These are phyloP conservation scores for Lanmaoa pseudosensibilis DNA, from an alignment of 768 basidiomycete genomes.

Conservation along the genomic window DNA sequence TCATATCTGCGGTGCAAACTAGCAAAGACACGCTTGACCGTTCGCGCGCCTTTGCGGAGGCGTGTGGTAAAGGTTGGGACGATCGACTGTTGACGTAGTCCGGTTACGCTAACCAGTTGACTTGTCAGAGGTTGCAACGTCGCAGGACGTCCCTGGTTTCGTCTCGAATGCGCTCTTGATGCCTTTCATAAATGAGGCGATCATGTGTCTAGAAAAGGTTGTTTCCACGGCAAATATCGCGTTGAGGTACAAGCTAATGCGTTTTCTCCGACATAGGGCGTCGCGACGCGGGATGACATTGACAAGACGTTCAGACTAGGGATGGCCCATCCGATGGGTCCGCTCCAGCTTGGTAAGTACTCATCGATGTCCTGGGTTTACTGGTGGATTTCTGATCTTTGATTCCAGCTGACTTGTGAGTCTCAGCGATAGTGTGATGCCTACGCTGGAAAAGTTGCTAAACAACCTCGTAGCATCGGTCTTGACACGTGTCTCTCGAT, in stretches of 20 bases:
- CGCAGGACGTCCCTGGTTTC: constrained; percentile 91
- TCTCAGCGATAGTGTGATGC: background rate
- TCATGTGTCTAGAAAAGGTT: constrained; percentile 91
- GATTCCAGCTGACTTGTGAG: constrained; percentile 34
- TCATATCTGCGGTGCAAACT: constrained; percentile 93
- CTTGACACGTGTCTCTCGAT: constrained; percentile 95
- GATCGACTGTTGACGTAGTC: background rate
- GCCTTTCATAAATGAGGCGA: constrained; percentile 98
- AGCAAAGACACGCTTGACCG: constrained; percentile 71
- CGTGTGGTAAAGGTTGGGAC: constrained; percentile 80
- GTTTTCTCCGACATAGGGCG: constrained; percentile 52
- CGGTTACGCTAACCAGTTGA: background rate
- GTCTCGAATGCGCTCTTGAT: constrained; percentile 94
- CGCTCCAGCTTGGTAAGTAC: constrained; percentile 72
- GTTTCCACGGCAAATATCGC: background rate
- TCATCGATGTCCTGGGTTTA: background rate
- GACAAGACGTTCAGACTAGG: constrained; percentile 92
- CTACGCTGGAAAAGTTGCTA: background rate
- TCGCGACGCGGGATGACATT: constrained; percentile 92
- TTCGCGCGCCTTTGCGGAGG: constrained; percentile 77
- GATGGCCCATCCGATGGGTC: constrained; percentile 96
- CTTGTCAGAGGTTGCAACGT: constrained; percentile 79
- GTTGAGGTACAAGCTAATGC: background rate
- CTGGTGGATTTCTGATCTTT: constrained; percentile 1
- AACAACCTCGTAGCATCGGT: constrained; percentile 65